Percentiles rank a stretch among this genome's conserved stretches.
phyloP scores from a whole-genome alignment of 2,329 filamentous ascomycete genomes.

The Penicillium sp. region DNA sequence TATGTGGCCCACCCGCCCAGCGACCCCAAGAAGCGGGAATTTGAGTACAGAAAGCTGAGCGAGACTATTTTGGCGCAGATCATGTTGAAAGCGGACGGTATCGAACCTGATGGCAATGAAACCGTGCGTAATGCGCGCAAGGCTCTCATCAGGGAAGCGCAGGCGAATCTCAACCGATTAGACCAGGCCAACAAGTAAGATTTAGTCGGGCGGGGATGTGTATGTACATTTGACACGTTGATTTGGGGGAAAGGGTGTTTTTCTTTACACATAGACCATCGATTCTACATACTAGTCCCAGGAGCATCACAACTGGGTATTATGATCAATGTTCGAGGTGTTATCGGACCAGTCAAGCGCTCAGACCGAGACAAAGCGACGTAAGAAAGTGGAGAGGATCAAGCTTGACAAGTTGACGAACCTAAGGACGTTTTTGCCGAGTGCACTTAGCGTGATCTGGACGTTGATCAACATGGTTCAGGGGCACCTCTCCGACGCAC shows the following conservation, averaged over 20 bases:
- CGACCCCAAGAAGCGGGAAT: slow-evolving; percentile 40
- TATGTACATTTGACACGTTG: not conserved
- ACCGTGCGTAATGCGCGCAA: slow-evolving; percentile 53
- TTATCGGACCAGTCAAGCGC: slow-evolving; percentile 7
- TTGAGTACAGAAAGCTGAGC: slow-evolving; percentile 44
- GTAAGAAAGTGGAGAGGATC: not conserved
- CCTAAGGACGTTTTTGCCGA: not conserved
- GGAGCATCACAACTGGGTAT: not conserved
- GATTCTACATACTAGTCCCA: slow-evolving; percentile 2
- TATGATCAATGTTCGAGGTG: not conserved
- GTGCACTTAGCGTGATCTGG: not conserved
- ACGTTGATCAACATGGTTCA: slow-evolving; percentile 10
- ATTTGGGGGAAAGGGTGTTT: not conserved
- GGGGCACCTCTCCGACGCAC: slow-evolving; percentile 6
- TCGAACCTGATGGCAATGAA: slow-evolving; percentile 69
- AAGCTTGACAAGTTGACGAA: not conserved
- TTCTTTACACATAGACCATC: slow-evolving; percentile 13
- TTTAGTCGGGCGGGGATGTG: not conserved
- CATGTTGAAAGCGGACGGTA: slow-evolving; percentile 61
- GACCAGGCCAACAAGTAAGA: slow-evolving; percentile 31
- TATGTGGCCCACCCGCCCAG: slow-evolving; percentile 41
- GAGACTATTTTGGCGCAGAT: slow-evolving; percentile 46
- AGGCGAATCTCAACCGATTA: slow-evolving; percentile 38
- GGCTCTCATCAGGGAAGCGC: slow-evolving; percentile 43
- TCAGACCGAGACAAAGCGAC: slow-evolving; percentile 1